Evolutionary conservation across 306 rosid genomes (phyloP).

Genomic region (Vigna angularis): DNA sequence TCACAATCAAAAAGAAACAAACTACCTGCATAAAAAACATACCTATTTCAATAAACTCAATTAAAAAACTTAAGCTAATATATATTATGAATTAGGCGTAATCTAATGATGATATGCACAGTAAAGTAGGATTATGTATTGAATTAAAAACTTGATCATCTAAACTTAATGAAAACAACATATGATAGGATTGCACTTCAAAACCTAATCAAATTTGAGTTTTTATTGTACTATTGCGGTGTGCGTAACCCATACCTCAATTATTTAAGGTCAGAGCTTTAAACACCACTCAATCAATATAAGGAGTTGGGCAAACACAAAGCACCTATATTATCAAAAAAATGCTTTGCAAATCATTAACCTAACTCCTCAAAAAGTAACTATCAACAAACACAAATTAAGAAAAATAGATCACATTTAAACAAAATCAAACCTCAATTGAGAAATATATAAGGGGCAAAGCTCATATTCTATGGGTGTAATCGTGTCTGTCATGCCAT

Average conservation of each 20-base stretch:
- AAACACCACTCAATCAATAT: conserved; percentile 67
- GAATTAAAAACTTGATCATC: too few species aligned
- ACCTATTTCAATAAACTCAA: too few species aligned
- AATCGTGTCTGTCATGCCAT: conserved; percentile 94
- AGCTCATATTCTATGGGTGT: conserved; percentile 99
- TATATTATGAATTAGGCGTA: too few species aligned
- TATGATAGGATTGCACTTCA: too few species aligned
- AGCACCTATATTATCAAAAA: conserved; percentile 27
- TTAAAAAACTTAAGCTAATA: too few species aligned
- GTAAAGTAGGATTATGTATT: too few species aligned
- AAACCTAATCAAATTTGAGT: too few species aligned
- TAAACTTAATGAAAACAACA: too few species aligned
- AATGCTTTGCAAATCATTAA: conserved; percentile 43
- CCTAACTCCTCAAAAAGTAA: conserved; percentile 44
- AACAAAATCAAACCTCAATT: neutral
- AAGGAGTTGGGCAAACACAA: conserved; percentile 52
- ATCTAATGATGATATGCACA: too few species aligned
- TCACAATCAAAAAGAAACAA: too few species aligned
- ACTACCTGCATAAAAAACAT: too few species aligned
- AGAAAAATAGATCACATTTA: neutral
- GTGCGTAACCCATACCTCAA: conserved; percentile 74
- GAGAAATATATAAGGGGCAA: neutral
- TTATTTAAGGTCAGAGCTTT: conserved; percentile 57
- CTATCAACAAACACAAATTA: neutral
- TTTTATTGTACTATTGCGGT: conserved; percentile 44